phyloP scores from a whole-genome alignment of 1,284 basidiomycete genomes.

The Sanghuangporus baumii region DNA sequence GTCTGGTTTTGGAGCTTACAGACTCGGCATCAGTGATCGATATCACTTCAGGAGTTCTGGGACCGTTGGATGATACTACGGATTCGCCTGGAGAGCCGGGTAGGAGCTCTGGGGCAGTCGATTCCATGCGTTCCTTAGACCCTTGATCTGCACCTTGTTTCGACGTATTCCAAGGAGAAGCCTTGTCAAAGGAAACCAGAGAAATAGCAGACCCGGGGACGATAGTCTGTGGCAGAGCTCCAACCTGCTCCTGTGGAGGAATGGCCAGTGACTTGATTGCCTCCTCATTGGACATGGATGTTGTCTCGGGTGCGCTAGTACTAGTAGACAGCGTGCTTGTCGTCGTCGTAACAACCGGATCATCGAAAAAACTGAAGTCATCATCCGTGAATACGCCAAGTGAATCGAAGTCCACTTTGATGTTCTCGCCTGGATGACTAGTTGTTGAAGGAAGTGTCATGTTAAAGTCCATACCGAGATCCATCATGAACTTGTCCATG shows the following conservation, averaged over 20 bases:
- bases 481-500: conserved; percentile 37
- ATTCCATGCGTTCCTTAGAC: conserved; percentile 22
- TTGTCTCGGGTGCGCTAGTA: conserved; percentile 19
- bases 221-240: not conserved
- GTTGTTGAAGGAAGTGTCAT: conserved; percentile 27
- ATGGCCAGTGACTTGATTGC: conserved; percentile 24
- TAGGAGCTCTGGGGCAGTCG: conserved; percentile 27
- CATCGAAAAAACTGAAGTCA: conserved; percentile 74
- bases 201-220: not conserved
- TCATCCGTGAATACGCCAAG: conserved; percentile 60
- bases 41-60: conserved; percentile 45
- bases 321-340: conserved; percentile 14
- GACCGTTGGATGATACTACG: conserved; percentile 35
- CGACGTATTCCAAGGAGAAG: conserved; percentile 27
- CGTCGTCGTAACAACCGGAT: conserved; percentile 26
- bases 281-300: conserved; percentile 24
- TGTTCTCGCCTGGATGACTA: not conserved
- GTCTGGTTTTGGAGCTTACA: conserved; percentile 17
- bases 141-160: conserved; percentile 27
- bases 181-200: not conserved
- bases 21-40: conserved; percentile 11
- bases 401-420: conserved; percentile 31
- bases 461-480: conserved; percentile 41
- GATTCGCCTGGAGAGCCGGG: conserved; percentile 38
- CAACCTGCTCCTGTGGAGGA: conserved; percentile 17